Evolutionary conservation across 768 basidiomycete species (phyloP).

Genomic region (Coprinopsis marcescibilis): DNA sequence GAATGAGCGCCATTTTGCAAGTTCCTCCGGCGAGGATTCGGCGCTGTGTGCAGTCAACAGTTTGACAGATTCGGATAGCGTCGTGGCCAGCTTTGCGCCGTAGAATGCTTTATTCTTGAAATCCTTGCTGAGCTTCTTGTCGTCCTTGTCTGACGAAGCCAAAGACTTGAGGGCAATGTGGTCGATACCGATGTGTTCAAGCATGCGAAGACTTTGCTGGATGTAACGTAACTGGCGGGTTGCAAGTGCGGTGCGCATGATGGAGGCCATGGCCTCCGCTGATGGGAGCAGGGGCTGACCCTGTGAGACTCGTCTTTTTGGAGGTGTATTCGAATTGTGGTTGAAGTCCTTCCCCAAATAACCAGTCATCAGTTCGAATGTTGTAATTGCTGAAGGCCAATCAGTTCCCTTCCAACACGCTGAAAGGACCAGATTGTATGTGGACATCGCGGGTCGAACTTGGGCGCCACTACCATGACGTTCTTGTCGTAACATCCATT

Average conservation of each 20-base stretch:
- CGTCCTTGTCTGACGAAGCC: neutral
- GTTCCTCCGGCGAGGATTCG: conserved; percentile 2
- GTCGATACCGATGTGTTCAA: conserved; percentile 40
- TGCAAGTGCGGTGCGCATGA: conserved; percentile 54
- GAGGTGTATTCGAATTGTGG: conserved; percentile 35
- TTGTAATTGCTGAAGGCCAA: conserved; percentile 51
- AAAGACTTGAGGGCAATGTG: neutral
- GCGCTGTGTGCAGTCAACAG: conserved; percentile 1
- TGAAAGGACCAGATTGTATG: conserved; percentile 57
- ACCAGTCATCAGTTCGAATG: conserved; percentile 73
- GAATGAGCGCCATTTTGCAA: conserved; percentile 5
- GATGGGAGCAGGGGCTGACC: conserved; percentile 43
- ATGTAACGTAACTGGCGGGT: conserved; percentile 44
- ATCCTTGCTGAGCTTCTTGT: neutral
- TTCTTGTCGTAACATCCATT: conserved; percentile 65
- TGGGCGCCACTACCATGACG: conserved; percentile 38
- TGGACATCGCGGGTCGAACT: conserved; percentile 41
- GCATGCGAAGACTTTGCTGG: conserved; percentile 58
- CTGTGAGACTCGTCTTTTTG: conserved; percentile 33
- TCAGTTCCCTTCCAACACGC: conserved; percentile 60
- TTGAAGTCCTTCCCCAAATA: conserved; percentile 48
- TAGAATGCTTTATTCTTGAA: conserved; percentile 7
- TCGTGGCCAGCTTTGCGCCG: conserved; percentile 7
- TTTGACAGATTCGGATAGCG: conserved; percentile 1
- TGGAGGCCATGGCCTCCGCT: conserved; percentile 47